Base-by-base conservation (phyloP, 140 eudicot genomes). In the Ambrosia hybrid region DNA sequence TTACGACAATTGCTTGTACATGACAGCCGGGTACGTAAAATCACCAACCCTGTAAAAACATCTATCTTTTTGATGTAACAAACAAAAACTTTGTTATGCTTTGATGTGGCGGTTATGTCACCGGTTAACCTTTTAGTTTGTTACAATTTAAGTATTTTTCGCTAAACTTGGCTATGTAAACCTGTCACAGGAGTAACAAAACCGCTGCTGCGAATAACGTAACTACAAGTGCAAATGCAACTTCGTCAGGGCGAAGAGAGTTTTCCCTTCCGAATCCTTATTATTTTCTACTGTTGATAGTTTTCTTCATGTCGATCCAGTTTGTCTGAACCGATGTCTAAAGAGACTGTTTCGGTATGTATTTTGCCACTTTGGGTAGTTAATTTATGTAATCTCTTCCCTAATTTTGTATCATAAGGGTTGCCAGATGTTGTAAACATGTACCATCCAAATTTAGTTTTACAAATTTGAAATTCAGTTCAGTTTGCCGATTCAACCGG, bases 1-100 rank as follows among this genome's bases (percentile, higher is more conserved):
- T 71, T 93, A 93, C 52, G 97, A 93, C 83, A 93, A 83, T 71
- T 93, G 98, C 91, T 67, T 93, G 63, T 93, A 90, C 67, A 78
- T 83, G 96, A 82, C 95, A 46, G 67, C 85, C 10, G 97, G 98
- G 98, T 92, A 89, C 9, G 86, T 69, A 49, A 12, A 63, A 39
- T 79, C 49, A 63, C 36, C 75, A 51, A 72, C 13, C 8, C 34
- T 6, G 15, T 65, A 7, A 66, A n/a, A 38, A 53, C 43, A 12
- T 14, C 9, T 11, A 2, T 65, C 0, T 15, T 56, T 1, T 56
- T 12, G 4, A 21, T 21, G 26, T 21, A 21, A 21, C 64, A 9
- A 58, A 58, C 3, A 58, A 26, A 58, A 58, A 17, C 65, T 58
- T 58, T 9, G n/a, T 58, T 58, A 26, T 26, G 39, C 26, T 58